Base-by-base conservation (phyloP, 169 alveolate genomes). In the Plasmodium cynomolgi region DNA sequence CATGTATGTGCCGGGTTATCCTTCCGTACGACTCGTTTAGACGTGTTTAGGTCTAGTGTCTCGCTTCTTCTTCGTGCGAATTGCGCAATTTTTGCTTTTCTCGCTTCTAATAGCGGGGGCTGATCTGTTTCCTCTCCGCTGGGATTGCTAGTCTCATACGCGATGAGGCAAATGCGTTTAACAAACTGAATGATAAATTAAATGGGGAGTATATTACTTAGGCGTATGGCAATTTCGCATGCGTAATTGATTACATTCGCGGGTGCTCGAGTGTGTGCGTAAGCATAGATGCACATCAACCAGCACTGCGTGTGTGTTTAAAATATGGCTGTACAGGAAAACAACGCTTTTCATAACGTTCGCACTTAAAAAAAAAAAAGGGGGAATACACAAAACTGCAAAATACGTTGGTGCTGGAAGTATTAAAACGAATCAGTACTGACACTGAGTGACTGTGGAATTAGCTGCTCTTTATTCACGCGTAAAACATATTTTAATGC, bases 171-270 rank as follows among this genome's bases (percentile, higher is more conserved):
- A 68, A 68, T 68, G 39, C 77, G 31, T 68, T 15, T 41, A 8
- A 41, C 74, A 23, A 68, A 68, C 77, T 68, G 77, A 68, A 68
- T 68, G 77, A 68, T 26, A 26, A 68, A 68, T 68, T 68, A 68
- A 68, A 68, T 68, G 77, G 77, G 37, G 31, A 11, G 11, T 68
- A 68, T 23, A 68, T 68, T 68, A 68, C 77, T 68, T 68, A 68
- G 37, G 77, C 37, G 13, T 68, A 9, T 68, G 33, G n/a, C 77
- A 68, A 20, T 68, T 68, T 13, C 39, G 37, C 33, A 68, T 68
- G 37, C 77, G 37, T 29, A 6, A 7, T 68, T 23, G 37, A n/a
- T 33, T 68, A 68, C 37, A 68, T 68, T 68, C n/a, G 37, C 37
- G 37, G 77, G 15, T 68, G 77, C 77, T 68, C 77, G 9, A 26